A percentile compares a stretch with the other conserved stretches of the same genome.
phyloP scores from a whole-genome alignment of 2,329 filamentous ascomycete genomes.

The Diaporthe nobilis region DNA sequence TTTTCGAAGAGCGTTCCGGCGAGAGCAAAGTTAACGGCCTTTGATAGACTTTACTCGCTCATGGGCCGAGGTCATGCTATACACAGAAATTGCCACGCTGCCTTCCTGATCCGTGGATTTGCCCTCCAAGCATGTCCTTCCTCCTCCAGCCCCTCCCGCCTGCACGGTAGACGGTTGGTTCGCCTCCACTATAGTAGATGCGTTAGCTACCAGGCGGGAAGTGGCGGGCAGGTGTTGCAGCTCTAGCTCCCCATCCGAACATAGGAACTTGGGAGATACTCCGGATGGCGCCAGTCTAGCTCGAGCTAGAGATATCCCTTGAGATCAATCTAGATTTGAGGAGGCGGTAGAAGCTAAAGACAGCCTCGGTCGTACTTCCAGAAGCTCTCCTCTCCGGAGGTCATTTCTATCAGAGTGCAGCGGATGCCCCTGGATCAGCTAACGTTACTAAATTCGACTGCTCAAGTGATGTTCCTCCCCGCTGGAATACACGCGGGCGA shows the following conservation, averaged over 20 bases:
- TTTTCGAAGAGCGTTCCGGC: neutral
- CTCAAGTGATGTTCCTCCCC: neutral
- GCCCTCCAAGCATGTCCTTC: neutral
- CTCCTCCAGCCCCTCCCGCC: too few relatives aligned
- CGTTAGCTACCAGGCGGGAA: neutral
- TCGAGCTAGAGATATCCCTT: neutral
- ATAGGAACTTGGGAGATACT: neutral
- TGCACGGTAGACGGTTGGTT: neutral
- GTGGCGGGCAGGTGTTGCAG: neutral
- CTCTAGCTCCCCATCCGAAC: neutral
- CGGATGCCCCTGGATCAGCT: neutral
- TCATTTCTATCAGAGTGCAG: neutral
- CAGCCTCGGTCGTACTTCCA: conserved; percentile 5
- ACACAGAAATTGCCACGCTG: neutral
- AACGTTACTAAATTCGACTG: neutral
- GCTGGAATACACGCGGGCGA: neutral
- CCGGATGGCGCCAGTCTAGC: neutral
- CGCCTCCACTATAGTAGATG: neutral
- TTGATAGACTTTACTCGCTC: neutral
- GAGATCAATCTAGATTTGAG: neutral
- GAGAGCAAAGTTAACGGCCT: neutral
- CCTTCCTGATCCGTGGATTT: neutral
- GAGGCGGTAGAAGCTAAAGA: neutral
- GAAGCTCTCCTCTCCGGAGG: neutral
- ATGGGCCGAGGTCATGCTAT: too few relatives aligned